Evolutionary conservation across 805 yeast genomes (phyloP).

Genomic region (Phaffomyces antillensis): DNA sequence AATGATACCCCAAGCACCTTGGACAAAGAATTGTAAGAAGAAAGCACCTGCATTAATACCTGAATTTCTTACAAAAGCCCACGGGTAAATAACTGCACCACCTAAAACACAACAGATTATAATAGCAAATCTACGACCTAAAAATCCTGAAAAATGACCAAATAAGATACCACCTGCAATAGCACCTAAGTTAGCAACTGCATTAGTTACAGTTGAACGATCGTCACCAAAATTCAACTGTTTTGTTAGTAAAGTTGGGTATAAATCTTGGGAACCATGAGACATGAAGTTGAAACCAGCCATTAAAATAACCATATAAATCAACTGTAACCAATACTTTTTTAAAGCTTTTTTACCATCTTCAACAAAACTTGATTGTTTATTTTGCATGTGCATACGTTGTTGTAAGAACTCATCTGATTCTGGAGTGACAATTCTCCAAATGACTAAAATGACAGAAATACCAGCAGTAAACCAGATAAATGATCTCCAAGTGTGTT

Average conservation of each 20-base stretch:
- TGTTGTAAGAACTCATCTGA: constrained; percentile 44
- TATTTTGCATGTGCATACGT: constrained; percentile 29
- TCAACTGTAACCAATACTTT: constrained; percentile 50
- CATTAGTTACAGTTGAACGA: constrained; percentile 46
- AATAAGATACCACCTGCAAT: constrained; percentile 47
- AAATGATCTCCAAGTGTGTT: constrained; percentile 49
- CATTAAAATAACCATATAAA: constrained; percentile 53
- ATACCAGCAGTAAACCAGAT: constrained; percentile 67
- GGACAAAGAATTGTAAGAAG: constrained; percentile 56
- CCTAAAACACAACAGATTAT: constrained; percentile 46
- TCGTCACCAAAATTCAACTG: constrained; percentile 37
- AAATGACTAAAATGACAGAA: constrained; percentile 33
- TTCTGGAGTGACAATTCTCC: constrained; percentile 41
- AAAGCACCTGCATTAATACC: constrained; percentile 54
- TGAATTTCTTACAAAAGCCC: constrained; percentile 43
- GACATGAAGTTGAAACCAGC: constrained; percentile 57
- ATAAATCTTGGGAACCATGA: constrained; percentile 59
- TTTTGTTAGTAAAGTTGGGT: constrained; percentile 45
- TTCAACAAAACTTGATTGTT: constrained; percentile 26
- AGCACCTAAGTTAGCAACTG: constrained; percentile 54
- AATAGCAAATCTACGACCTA: constrained; percentile 50
- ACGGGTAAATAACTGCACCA: constrained; percentile 58
- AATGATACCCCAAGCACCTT: constrained; percentile 65
- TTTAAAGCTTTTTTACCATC: constrained; percentile 30
- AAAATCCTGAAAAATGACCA: constrained; percentile 47